A percentile compares a stretch with the other conserved stretches of the same genome.
Evolutionary conservation across 2,329 filamentous ascomycete genomes (phyloP).

Genomic region (Trichoderma asperellum): DNA sequence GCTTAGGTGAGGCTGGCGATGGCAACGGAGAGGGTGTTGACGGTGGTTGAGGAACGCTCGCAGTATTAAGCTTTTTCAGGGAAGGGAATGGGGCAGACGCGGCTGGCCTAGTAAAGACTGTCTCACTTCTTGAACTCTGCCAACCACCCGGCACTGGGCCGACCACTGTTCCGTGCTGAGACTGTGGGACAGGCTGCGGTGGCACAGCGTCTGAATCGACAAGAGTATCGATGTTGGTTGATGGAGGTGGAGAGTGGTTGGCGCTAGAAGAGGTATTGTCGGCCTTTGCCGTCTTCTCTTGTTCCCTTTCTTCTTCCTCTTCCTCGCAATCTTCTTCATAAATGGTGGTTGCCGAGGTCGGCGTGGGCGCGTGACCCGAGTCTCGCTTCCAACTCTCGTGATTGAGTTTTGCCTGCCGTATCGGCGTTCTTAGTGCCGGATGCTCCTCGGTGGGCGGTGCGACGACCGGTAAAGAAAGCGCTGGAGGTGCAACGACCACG

Average conservation of each 20-base stretch:
- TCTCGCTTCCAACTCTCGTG: slow-evolving; percentile 57
- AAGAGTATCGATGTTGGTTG: neutral
- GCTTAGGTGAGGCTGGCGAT: slow-evolving; percentile 23
- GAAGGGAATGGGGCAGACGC: slow-evolving; percentile 30
- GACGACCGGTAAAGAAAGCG: slow-evolving; percentile 37
- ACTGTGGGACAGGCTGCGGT: slow-evolving; percentile 25
- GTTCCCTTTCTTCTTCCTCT: slow-evolving; percentile 36
- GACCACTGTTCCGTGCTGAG: slow-evolving; percentile 23
- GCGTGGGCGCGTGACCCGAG: slow-evolving; percentile 55
- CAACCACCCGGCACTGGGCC: slow-evolving; percentile 29
- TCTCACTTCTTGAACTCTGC: slow-evolving; percentile 31
- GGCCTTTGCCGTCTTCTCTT: neutral
- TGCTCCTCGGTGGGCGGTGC: slow-evolving; percentile 57
- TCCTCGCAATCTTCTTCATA: slow-evolving; percentile 49
- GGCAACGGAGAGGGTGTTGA: neutral
- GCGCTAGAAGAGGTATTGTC: neutral
- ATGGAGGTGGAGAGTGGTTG: neutral
- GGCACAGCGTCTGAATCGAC: slow-evolving; percentile 9
- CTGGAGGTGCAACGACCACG: slow-evolving; percentile 40
- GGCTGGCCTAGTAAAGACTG: slow-evolving; percentile 23
- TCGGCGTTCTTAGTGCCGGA: slow-evolving; percentile 51
- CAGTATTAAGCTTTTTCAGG: neutral
- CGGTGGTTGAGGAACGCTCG: neutral
- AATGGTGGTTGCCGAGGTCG: slow-evolving; percentile 39
- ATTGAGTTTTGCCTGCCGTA: slow-evolving; percentile 34